Evolutionary conservation across 2,329 filamentous ascomycete genomes (phyloP), one percentile per base, ranked within the genome.

Genomic region (Hymenoscyphus albidus): DNA sequence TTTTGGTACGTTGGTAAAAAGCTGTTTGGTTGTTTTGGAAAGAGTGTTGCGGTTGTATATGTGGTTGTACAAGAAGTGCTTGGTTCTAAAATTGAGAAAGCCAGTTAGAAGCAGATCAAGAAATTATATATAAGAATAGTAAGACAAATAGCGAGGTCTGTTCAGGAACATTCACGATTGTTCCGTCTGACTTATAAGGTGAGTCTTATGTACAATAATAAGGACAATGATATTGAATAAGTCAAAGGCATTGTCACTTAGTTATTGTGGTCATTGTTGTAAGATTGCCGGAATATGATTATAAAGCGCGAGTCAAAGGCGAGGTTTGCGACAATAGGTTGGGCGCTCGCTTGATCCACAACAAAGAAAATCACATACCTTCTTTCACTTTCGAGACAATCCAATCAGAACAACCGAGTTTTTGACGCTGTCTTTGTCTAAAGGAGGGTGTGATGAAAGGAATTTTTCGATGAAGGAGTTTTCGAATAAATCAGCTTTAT

Each of bases 371-470:
- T 59, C 35, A 59, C 58, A 13, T 31, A 59, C 58, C 39, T 59
- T 59, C 39, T 59, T 31, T 44, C 14, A 54, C 48, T 42, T 35
- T 27, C 9, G 58, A 22, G 18, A 58, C 42, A 57, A 32, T 35
- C 35, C 22, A 44, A 22, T 59, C 13, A 44, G 27, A 62, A 44
- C 31, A 55, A 63, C 40, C 58, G 59, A 65, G 62, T 13, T 27
- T 54, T 44, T 54, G 10, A 22, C 13, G 2, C 12, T 54, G 9
- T 54, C 18, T 54, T 54, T 54, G 9, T 54, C 48, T 18, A 27
- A 51, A 54, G 48, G 12, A 54, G 22, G 13, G 48, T 54, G 48
- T 18, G 22, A 18, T 54, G 48, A 54, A 61, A 62, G 18, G 48
- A 5, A 27, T 27, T 54, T 51, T 54, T 63, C 64, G 39, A 55